phyloP scores from a whole-genome alignment of 1,139 yeast genomes.

The Sugiyamaella neomexicana region DNA sequence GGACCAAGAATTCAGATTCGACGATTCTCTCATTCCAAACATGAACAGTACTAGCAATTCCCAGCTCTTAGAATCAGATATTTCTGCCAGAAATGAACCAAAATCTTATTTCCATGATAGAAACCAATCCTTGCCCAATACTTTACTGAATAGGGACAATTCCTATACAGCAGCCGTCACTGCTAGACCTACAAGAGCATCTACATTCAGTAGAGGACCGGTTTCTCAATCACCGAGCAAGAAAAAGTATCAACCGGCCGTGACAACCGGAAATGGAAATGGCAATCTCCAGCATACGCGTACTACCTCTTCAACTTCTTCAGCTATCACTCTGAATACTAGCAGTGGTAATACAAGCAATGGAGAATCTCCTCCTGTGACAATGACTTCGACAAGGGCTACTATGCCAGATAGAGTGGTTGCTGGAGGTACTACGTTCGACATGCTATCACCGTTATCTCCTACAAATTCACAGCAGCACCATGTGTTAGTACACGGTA shows the following conservation, averaged over 20 bases:
- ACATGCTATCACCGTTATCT: conserved; percentile 3
- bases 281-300: conserved; percentile 4
- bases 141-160: conserved; percentile 23
- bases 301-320: background rate
- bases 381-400: background rate
- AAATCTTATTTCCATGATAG: conserved; percentile 31
- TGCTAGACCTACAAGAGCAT: conserved; percentile 34
- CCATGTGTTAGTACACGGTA: conserved; percentile 2
- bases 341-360: background rate
- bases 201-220: conserved; percentile 30
- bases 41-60: conserved; percentile 3
- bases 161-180: conserved; percentile 16
- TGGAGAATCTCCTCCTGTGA: conserved; percentile 5
- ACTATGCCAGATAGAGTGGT: conserved; percentile 2
- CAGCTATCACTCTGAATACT: background rate
- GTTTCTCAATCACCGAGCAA: conserved; percentile 15
- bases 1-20: conserved; percentile 13
- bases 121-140: conserved; percentile 36
- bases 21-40: conserved; percentile 10
- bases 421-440: conserved; percentile 2
- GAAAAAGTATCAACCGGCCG: conserved; percentile 2
- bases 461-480: conserved; percentile 2
- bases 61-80: background rate
- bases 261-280: conserved; percentile 1
- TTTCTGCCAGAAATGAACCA: background rate